These are phyloP conservation scores for Euphrasia arctica DNA, from an alignment of 305 asterid genomes.

Conservation along the genomic window DNA sequence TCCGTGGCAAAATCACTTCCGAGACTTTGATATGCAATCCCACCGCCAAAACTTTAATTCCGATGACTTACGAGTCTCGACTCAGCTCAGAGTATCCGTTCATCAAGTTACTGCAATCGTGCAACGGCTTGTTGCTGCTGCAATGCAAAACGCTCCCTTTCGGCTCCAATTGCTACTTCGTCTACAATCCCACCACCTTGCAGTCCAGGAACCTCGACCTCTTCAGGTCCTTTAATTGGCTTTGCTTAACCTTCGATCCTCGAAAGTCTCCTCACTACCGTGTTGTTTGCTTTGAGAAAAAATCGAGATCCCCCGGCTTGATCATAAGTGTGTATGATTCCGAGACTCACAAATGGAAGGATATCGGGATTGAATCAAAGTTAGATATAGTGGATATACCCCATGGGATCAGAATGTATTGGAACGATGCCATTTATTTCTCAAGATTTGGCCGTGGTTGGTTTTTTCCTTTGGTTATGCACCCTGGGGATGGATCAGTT, in stretches of 20 bases:
- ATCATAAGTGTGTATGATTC: constrained; percentile 1
- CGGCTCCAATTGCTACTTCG: background rate
- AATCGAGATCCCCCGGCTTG: background rate
- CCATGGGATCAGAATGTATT: background rate
- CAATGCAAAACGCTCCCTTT: background rate
- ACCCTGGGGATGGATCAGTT: too few species aligned
- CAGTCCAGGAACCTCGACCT: background rate
- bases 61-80: too few species aligned
- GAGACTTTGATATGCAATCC: too few species aligned
- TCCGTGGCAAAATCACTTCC: too few species aligned
- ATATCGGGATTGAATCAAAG: background rate
- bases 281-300: background rate
- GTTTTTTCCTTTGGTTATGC: background rate
- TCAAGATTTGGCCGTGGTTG: too few species aligned
- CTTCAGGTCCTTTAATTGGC: background rate
- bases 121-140: constrained; percentile 27
- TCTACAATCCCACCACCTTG: constrained; percentile 30
- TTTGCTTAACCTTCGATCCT: background rate
- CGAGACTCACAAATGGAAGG: constrained; percentile 12
- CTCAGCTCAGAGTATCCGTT: too few species aligned
- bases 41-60: too few species aligned
- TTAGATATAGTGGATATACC: background rate
- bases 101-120: constrained; percentile 17
- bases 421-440: background rate
- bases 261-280: background rate